Evolutionary conservation across 1,284 basidiomycete species (phyloP).

Genomic region (Ceratobasidium sp.): DNA sequence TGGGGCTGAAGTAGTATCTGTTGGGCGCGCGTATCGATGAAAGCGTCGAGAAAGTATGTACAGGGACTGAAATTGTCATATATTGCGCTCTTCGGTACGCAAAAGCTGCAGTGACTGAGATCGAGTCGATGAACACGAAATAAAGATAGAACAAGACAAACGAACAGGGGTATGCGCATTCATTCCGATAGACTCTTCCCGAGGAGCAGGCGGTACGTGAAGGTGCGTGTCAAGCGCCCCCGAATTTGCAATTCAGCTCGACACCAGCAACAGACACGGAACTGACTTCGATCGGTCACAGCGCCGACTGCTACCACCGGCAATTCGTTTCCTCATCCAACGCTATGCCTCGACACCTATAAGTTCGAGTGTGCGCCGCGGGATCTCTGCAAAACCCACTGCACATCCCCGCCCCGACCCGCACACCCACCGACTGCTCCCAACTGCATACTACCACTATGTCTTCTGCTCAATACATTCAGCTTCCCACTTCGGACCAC

Average conservation of each 20-base stretch:
- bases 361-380: slow-evolving; percentile 2
- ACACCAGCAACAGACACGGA: slow-evolving; percentile 33
- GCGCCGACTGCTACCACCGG: slow-evolving; percentile 6
- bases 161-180: slow-evolving; percentile 2
- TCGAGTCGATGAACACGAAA: background rate
- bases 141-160: background rate
- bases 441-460: slow-evolving; percentile 21
- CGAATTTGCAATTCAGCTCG: slow-evolving; percentile 40
- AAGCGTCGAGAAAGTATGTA: slow-evolving; percentile 2
- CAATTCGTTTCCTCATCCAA: slow-evolving; percentile 16
- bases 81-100: background rate
- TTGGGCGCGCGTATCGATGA: slow-evolving; percentile 26
- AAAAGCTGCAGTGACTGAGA: background rate
- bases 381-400: slow-evolving; percentile 6
- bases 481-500: slow-evolving; percentile 35
- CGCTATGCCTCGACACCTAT: background rate
- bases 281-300: slow-evolving; percentile 43
- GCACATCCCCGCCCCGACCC: background rate
- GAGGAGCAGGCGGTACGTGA: background rate
- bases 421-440: slow-evolving; percentile 21
- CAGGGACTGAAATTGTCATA: slow-evolving; percentile 3
- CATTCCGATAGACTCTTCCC: slow-evolving; percentile 16
- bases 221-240: slow-evolving; percentile 42
- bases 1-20: slow-evolving; percentile 8
- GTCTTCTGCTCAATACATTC: slow-evolving; percentile 19